These are phyloP conservation scores for Tilletia setariae DNA, from an alignment of 1,284 basidiomycete genomes.

Conservation along the genomic window DNA sequence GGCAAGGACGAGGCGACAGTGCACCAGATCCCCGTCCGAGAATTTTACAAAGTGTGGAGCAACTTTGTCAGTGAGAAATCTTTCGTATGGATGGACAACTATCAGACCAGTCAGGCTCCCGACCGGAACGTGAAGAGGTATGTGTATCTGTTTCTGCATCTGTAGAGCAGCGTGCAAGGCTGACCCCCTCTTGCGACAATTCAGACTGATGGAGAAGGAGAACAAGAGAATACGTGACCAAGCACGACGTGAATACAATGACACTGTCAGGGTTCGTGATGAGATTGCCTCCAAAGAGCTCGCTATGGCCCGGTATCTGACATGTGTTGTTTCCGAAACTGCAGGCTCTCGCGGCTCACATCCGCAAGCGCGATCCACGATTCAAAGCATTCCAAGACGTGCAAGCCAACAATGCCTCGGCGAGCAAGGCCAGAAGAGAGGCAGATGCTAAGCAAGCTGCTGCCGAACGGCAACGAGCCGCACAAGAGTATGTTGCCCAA, in stretches of 20 bases:
- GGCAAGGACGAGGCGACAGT: constrained; percentile 26
- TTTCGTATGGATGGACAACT: constrained; percentile 83
- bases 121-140: constrained; percentile 74
- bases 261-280: constrained; percentile 72
- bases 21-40: constrained; percentile 39
- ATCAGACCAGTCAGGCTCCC: constrained; percentile 78
- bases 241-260: constrained; percentile 86
- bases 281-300: not conserved
- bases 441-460: constrained; percentile 62
- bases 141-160: not conserved
- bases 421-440: constrained; percentile 43
- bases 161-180: not conserved
- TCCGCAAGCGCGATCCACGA: constrained; percentile 89
- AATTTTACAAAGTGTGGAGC: constrained; percentile 81
- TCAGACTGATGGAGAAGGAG: constrained; percentile 81
- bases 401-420: constrained; percentile 34
- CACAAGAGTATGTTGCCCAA: constrained; percentile 62
- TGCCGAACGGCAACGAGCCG: constrained; percentile 78
- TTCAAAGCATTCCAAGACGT: constrained; percentile 63
- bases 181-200: constrained; percentile 10
- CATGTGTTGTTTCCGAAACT: not conserved
- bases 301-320: not conserved
- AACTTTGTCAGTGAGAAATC: constrained; percentile 85
- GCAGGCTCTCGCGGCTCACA: constrained; percentile 67
- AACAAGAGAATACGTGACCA: constrained; percentile 88